A percentile compares a stretch with the other conserved stretches of the same genome.
Evolutionary conservation across 768 basidiomycete species (phyloP).

Genomic region (Clavulina sp.): DNA sequence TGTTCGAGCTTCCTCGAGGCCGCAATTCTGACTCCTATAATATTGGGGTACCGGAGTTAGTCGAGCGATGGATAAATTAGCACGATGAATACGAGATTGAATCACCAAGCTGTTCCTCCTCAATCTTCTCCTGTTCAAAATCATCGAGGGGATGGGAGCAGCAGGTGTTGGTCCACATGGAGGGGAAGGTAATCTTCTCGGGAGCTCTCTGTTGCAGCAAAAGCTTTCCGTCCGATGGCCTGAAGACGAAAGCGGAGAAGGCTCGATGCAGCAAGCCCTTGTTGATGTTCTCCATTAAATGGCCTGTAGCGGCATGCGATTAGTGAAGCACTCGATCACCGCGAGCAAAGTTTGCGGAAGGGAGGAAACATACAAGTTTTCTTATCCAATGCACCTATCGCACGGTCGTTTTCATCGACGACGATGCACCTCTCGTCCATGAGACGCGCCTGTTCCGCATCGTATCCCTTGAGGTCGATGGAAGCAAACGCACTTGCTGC

Average conservation of each 20-base stretch:
- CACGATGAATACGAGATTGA: background rate
- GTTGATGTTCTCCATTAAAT: conserved; percentile 93
- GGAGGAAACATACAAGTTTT: conserved; percentile 69
- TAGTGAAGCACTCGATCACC: background rate
- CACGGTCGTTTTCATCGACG: conserved; percentile 71
- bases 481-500: conserved; percentile 30
- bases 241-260: conserved; percentile 93
- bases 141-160: conserved; percentile 95
- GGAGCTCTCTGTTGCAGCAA: conserved; percentile 86
- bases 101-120: conserved; percentile 40
- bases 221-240: conserved; percentile 83
- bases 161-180: conserved; percentile 99
- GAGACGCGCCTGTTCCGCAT: conserved; percentile 78
- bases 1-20: conserved; percentile 91
- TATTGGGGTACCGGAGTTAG: conserved; percentile 7
- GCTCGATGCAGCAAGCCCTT: conserved; percentile 91
- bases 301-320: conserved; percentile 34
- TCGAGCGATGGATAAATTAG: background rate
- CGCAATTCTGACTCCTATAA: conserved; percentile 64
- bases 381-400: conserved; percentile 80
- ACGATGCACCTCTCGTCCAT: conserved; percentile 96
- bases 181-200: conserved; percentile 99
- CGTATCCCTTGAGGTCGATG: conserved; percentile 70
- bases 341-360: background rate
- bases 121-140: conserved; percentile 66